Evolutionary conservation across 73 alveolate genomes (phyloP).

Genomic region (Effrenium voratum): DNA sequence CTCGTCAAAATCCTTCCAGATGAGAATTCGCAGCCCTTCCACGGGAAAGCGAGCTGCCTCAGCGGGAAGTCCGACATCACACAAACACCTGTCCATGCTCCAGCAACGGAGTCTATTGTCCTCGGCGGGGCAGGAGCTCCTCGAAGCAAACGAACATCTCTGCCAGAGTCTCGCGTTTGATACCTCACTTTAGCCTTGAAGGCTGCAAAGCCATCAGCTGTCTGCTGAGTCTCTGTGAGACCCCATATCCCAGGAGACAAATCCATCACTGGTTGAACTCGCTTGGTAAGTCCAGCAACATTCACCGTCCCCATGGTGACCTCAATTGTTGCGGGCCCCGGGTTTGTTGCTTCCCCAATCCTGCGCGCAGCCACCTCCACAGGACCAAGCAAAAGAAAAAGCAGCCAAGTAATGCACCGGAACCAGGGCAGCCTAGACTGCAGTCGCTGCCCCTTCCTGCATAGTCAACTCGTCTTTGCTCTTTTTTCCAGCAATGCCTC

Average conservation of each 20-base stretch:
- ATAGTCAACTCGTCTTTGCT: not conserved
- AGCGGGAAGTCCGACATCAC: not conserved
- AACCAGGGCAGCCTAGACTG: not conserved
- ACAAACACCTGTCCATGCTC: not conserved
- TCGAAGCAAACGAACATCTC: not conserved
- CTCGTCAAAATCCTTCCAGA: not conserved
- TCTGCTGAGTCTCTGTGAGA: slow-evolving; percentile 1
- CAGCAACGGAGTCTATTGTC: not conserved
- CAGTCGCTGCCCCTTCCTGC: not conserved
- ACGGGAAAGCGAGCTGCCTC: not conserved
- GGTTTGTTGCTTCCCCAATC: not conserved
- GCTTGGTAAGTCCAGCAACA: slow-evolving; percentile 14
- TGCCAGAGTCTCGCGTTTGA: not conserved
- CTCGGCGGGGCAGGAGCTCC: not conserved
- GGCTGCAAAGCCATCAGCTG: not conserved
- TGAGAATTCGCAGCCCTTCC: not conserved
- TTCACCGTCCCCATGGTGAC: slow-evolving; percentile 14
- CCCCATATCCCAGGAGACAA: not conserved
- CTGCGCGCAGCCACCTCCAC: not conserved
- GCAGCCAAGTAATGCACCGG: not conserved
- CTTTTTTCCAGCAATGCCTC: slow-evolving; percentile 16
- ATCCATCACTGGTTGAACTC: too few species aligned
- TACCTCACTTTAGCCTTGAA: not conserved
- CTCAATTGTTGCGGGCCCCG: not conserved
- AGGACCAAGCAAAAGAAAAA: not conserved